phyloP scores from a whole-genome alignment of 495 filamentous ascomycete genomes.

The Bombardia bombarda region DNA sequence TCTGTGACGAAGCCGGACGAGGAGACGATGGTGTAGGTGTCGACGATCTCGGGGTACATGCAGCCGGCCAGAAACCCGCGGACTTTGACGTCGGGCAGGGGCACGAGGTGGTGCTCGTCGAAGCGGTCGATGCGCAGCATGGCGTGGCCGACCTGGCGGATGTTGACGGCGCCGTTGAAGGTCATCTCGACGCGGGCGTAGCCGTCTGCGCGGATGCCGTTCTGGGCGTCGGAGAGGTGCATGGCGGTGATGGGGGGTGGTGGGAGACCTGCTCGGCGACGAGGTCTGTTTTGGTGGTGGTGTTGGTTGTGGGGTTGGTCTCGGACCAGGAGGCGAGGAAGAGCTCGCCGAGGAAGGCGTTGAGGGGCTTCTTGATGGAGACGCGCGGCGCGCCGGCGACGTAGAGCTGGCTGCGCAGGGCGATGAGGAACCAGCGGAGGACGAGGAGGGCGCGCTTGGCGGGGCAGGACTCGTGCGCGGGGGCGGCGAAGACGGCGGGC shows the following conservation, averaged over 20 bases:
- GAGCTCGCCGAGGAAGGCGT: slow-evolving; percentile 35
- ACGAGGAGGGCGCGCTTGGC: slow-evolving; percentile 68
- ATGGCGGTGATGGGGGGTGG: slow-evolving; percentile 87
- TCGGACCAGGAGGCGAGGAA: slow-evolving; percentile 54
- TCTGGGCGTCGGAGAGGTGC: slow-evolving; percentile 63
- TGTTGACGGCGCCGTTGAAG: slow-evolving; percentile 67
- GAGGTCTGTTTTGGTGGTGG: slow-evolving; percentile 73
- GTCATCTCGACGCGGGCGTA: slow-evolving; percentile 85
- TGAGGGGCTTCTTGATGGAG: slow-evolving; percentile 32
- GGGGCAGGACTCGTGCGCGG: slow-evolving; percentile 59
- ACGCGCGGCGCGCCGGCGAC: slow-evolving; percentile 14
- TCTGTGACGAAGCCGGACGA: slow-evolving; percentile 29
- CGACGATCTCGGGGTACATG: slow-evolving; percentile 35
- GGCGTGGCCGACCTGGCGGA: slow-evolving; percentile 81
- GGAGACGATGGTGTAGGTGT: slow-evolving; percentile 27
- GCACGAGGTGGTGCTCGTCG: slow-evolving; percentile 43
- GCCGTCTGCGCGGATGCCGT: slow-evolving; percentile 70
- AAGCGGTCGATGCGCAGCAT: slow-evolving; percentile 37
- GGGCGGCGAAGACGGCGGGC: slow-evolving; percentile 71
- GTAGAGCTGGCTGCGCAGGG: slow-evolving; percentile 70
- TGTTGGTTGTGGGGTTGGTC: slow-evolving; percentile 62
- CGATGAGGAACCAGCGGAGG: slow-evolving; percentile 76
- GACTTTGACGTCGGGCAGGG: slow-evolving; percentile 36
- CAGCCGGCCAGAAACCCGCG: slow-evolving; percentile 33
- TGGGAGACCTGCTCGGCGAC: slow-evolving; percentile 51